Evolutionary conservation across 805 yeast species (phyloP).

Genomic region (Sugiyamaella boreocaroliniensis): DNA sequence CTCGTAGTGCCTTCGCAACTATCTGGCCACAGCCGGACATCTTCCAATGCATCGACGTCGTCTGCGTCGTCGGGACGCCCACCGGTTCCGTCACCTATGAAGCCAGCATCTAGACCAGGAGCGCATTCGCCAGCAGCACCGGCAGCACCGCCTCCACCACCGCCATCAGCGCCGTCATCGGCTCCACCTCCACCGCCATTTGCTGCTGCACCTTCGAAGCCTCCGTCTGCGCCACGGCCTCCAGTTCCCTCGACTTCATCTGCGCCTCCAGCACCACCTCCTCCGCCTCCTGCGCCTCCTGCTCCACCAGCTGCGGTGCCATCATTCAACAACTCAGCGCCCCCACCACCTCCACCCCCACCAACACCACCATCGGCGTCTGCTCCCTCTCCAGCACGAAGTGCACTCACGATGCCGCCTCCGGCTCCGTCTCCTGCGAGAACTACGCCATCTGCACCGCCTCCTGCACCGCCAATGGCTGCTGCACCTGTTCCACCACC

Average conservation of each 20-base stretch:
- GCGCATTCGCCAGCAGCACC: constrained; percentile 22
- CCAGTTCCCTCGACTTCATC: constrained; percentile 25
- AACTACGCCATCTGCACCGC: constrained; percentile 28
- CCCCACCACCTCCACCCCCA: constrained; percentile 16
- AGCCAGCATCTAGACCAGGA: constrained; percentile 8
- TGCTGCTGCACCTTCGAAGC: constrained; percentile 17
- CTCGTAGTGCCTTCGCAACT: constrained; percentile 18
- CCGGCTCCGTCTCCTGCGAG: constrained; percentile 19
- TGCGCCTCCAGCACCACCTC: constrained; percentile 8
- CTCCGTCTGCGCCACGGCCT: too few relatives aligned
- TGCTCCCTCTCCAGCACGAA: constrained; percentile 14
- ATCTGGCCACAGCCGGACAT: constrained; percentile 14
- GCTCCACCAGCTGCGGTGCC: constrained; percentile 16
- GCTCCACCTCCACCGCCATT: constrained; percentile 23
- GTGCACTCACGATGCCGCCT: constrained; percentile 22
- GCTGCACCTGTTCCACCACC: constrained; percentile 10
- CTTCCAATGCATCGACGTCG: constrained; percentile 8
- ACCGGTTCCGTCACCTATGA: constrained; percentile 12
- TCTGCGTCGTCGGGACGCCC: background rate
- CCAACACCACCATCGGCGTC: constrained; percentile 11
- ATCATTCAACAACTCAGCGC: constrained; percentile 18
- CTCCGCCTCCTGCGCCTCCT: too few relatives aligned
- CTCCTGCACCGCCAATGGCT: constrained; percentile 9
- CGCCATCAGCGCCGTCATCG: constrained; percentile 23
- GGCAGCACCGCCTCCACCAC: constrained; percentile 15